Conservation (phyloP, 1,284 basidiomycete genomes). For the Takashimella koratensis region DNA sequence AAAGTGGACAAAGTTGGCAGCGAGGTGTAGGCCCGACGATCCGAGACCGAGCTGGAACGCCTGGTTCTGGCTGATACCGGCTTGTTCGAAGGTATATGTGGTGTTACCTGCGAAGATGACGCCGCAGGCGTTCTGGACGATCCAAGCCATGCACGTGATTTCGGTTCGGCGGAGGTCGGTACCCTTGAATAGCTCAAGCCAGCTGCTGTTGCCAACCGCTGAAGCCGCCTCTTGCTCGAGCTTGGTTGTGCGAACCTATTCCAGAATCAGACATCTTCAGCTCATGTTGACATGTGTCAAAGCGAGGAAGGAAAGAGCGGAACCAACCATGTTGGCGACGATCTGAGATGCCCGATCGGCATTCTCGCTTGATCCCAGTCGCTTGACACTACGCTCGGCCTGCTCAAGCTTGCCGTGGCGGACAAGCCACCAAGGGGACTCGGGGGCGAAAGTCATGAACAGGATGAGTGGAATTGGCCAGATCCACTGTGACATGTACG, state of each 20-base stretch:
- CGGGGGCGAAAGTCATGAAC: slow-evolving; percentile 20
- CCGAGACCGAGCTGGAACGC: slow-evolving; percentile 15
- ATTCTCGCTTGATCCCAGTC: slow-evolving; percentile 17
- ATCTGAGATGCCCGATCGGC: slow-evolving; percentile 26
- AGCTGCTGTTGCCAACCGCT: slow-evolving; percentile 42
- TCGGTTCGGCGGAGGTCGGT: slow-evolving; percentile 16
- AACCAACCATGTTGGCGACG: slow-evolving; percentile 40
- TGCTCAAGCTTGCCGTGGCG: slow-evolving; percentile 21
- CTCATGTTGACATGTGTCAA: no score
- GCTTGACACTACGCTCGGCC: slow-evolving; percentile 15
- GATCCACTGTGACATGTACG: no score
- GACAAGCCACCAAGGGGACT: slow-evolving; percentile 31
- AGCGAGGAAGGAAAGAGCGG: no score
- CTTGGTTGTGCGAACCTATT: slow-evolving; percentile 30
- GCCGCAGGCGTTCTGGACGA: slow-evolving; percentile 22
- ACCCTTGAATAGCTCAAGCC: slow-evolving; percentile 34
- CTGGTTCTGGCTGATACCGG: slow-evolving; percentile 17
- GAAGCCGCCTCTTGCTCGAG: slow-evolving; percentile 32
- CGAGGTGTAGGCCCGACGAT: slow-evolving; percentile 9
- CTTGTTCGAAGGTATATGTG: slow-evolving; percentile 27
- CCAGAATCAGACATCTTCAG: no score
- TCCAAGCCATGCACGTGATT: slow-evolving; percentile 12
- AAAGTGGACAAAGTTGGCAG: slow-evolving; percentile 24
- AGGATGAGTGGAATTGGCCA: slow-evolving; percentile 25
- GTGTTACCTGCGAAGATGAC: slow-evolving; percentile 15